phyloP scores from a whole-genome alignment of 2,329 filamentous ascomycete species.

The Samsoniella hepiali region DNA sequence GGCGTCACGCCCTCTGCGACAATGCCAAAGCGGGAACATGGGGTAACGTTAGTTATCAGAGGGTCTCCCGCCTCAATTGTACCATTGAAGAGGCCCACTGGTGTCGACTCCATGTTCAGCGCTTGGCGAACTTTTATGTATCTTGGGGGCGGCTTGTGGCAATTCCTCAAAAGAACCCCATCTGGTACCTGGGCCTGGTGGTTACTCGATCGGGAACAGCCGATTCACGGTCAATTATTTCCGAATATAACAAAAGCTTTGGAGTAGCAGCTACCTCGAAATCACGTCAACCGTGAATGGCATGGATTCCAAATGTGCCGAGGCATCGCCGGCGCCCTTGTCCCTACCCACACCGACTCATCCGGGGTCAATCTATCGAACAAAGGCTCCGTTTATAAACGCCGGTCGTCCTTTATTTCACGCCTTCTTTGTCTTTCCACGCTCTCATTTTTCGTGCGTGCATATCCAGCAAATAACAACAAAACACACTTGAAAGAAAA shows the following conservation, averaged over 20 bases:
- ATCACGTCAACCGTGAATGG: not conserved
- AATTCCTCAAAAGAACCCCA: no score
- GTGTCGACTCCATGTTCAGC: not conserved
- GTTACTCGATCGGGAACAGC: not conserved
- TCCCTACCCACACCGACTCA: no score
- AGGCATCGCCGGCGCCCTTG: not conserved
- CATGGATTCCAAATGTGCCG: not conserved
- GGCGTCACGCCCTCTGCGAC: not conserved
- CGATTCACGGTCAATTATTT: not conserved
- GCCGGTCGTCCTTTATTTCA: not conserved
- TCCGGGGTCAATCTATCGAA: not conserved
- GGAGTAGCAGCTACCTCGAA: not conserved
- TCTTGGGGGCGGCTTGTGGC: not conserved
- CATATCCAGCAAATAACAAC: not conserved
- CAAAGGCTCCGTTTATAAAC: not conserved
- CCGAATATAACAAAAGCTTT: not conserved
- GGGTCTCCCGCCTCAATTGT: not conserved
- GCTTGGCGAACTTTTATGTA: not conserved
- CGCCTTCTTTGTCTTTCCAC: not conserved
- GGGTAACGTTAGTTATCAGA: not conserved
- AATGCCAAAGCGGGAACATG: not conserved
- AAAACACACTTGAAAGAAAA: not conserved
- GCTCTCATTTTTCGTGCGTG: no score
- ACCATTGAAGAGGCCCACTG: not conserved
- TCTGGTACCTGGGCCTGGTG: no score